Percentiles rank a stretch among this genome's conserved stretches.
These are phyloP conservation scores for Aspergillus costaricaensis DNA, from an alignment of 2,329 filamentous ascomycete species.

Conservation along the genomic window DNA sequence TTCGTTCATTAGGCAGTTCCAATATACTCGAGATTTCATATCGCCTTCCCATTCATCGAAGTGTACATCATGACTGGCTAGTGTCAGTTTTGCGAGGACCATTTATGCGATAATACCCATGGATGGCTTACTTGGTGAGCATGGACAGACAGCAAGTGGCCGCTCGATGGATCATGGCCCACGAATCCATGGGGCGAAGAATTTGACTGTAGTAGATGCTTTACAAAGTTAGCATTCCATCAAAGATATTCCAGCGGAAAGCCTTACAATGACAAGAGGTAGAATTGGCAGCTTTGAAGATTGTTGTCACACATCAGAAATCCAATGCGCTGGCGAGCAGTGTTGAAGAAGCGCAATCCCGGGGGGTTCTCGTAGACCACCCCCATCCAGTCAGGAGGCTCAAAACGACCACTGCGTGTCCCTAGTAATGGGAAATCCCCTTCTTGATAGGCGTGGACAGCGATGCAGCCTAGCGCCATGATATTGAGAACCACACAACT, in stretches of 20 bases:
- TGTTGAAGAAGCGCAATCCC: slow-evolving; percentile 57
- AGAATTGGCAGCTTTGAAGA: slow-evolving; percentile 55
- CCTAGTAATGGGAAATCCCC: slow-evolving; percentile 50
- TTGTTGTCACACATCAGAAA: slow-evolving; percentile 55
- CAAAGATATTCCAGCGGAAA: not conserved
- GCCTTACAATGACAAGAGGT: slow-evolving; percentile 51
- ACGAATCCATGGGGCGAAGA: slow-evolving; percentile 56
- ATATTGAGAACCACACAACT: slow-evolving; percentile 55
- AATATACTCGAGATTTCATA: slow-evolving; percentile 59
- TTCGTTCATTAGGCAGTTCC: slow-evolving; percentile 59
- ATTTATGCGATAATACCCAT: not conserved
- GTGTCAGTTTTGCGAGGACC: not conserved
- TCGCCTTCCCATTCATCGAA: slow-evolving; percentile 57
- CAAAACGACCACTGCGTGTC: slow-evolving; percentile 36
- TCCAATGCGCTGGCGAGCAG: slow-evolving; percentile 54
- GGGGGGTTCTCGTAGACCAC: slow-evolving; percentile 45
- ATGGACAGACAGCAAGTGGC: slow-evolving; percentile 53
- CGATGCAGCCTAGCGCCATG: slow-evolving; percentile 55
- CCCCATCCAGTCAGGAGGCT: slow-evolving; percentile 41
- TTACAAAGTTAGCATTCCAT: not conserved
- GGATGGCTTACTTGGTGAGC: slow-evolving; percentile 44
- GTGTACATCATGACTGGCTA: slow-evolving; percentile 39
- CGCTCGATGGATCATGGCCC: slow-evolving; percentile 56
- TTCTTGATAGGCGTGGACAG: slow-evolving; percentile 52
- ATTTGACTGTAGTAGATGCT: slow-evolving; percentile 55